Percentiles rank a stretch among this genome's conserved stretches.
These are phyloP conservation scores for Ailanthus altissimus DNA, from an alignment of 345 rosid genomes.

Conservation along the genomic window DNA sequence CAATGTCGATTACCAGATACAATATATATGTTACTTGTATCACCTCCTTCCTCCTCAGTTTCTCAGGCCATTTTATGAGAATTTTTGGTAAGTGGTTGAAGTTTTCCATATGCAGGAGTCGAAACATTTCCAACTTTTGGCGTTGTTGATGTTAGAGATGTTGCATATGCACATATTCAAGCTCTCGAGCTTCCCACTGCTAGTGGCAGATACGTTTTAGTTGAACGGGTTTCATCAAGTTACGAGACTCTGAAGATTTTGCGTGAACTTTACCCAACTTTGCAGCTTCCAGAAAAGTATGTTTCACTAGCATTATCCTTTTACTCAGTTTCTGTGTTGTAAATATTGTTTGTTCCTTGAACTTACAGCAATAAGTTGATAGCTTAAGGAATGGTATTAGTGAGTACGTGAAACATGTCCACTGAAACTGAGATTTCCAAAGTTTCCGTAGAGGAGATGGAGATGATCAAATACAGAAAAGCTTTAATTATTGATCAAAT, in stretches of 20 bases:
- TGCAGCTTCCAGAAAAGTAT: conserved; percentile 30
- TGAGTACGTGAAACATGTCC: too few relatives aligned
- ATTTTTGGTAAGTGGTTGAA: neutral
- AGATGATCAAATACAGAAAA: too few relatives aligned
- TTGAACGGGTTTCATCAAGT: conserved; percentile 21
- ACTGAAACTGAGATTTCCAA: neutral
- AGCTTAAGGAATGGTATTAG: neutral
- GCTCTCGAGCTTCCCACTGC: conserved; percentile 53
- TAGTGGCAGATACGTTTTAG: conserved; percentile 42
- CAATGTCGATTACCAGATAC: neutral
- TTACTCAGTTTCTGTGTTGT: neutral
- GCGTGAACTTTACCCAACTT: conserved; percentile 4
- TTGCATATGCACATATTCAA: conserved; percentile 54
- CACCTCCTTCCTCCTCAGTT: neutral
- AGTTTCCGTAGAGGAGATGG: conserved; percentile 44
- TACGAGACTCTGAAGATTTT: conserved; percentile 19
- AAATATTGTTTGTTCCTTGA: neutral
- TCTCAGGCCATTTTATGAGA: neutral
- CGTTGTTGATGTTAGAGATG: conserved; percentile 53
- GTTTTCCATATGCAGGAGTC: conserved; percentile 22
- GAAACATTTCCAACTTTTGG: conserved; percentile 12
- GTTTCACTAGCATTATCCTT: neutral
- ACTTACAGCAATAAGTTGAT: neutral
- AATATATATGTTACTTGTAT: neutral
- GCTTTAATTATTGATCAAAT: too few relatives aligned